Base-by-base conservation (phyloP, 805 yeast genomes). In the Saturnispora halmiae region DNA sequence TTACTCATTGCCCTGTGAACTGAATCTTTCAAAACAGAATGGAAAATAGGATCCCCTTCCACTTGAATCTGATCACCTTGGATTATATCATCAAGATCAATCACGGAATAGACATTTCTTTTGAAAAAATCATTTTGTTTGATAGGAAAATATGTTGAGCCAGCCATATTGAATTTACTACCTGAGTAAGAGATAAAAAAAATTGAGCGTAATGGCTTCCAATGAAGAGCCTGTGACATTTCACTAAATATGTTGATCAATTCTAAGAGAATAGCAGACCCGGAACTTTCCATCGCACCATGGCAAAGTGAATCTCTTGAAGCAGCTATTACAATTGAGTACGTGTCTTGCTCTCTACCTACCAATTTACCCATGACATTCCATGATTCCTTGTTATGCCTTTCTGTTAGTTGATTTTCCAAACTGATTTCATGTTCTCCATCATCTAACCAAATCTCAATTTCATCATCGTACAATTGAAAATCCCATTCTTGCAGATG, bases 181-280 rank as follows among this genome's bases (percentile, higher is more conserved):
- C 83, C 96, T 51, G 88, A 94, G 65, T 82, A 86, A 1, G 95
- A 83, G 0, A 77, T 75, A 61, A 88, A 87, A 53, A 80, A 79
- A 11, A 88, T 78, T 3, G 88, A 70, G 56, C 97, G 72, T 30
- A 86, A 59, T 0, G 97, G 96, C 34, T 67, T 65, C 96, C 96
- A 88, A 45, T 78, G 75, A 50, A 70, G 71, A 28, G 77, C 66
- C 39, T 75, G 67, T 44, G 73, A 77, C 58, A 87, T 63, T 21
- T 74, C 67, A 16, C 84, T 75, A 40, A 87, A 74, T 0, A 82
- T 57, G 42, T 81, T 74, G 8, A 83, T 75, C 43, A 88, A 60
- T 47, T 88, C 90, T 18, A 88, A 59, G 41, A 88, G 53, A 1
- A 81, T 64, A 0, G 80, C 76, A 1, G 92, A 78, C 1, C 95